Evolutionary conservation across 1,284 basidiomycete genomes (phyloP), one percentile per base, ranked within the genome.

Genomic region (Austroboletus novae-zelandiae): DNA sequence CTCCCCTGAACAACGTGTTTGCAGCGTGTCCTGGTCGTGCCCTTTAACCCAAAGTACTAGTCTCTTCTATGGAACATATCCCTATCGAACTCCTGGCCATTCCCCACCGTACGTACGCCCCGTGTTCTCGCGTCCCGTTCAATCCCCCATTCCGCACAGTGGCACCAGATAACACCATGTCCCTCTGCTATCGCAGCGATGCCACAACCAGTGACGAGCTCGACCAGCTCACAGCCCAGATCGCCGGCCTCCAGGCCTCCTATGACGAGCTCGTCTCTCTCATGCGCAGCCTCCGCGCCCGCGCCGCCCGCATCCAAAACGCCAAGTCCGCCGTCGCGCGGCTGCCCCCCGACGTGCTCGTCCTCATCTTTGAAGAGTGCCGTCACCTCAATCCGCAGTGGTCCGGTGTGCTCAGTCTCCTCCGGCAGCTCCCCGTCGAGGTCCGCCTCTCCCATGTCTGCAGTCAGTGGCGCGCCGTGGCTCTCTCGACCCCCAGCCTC

Each of bases 361-460:
- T 64, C 36, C 55, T 66, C 56, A 61, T 66, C 45, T 66, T 66
- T n/a, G 61, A 67, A 45, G 66, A 66, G 27, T 64, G 61, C 43
- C 59, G 65, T 46, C 64, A 70, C 49, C 46, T 64, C 30, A 64
- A 62, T 35, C 66, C 62, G n/a, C 66, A 66, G 48, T 66, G 64
- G 64, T 48, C 58, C 9, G 64, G 64, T 17, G 64, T 66, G 10
- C 67, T 69, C 43, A 62, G 61, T 47, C 54, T 70, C 10, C 66
- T 70, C 32, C 66, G 61, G 43, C 66, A 69, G 43, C 62, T 60
- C n/a, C 67, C 64, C 32, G 27, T 67, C 41, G 66, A 66, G 48
- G 58, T 66, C 37, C 67, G 66, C 32, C 47, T 66, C 18, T 66
- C 64, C 23, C 64, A 70, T 39, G 66, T 66, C 20, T 68, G 61